Percentiles rank a stretch among this genome's conserved stretches.
Evolutionary conservation across 768 basidiomycete species (phyloP).

Genomic region (Mycena floridula): DNA sequence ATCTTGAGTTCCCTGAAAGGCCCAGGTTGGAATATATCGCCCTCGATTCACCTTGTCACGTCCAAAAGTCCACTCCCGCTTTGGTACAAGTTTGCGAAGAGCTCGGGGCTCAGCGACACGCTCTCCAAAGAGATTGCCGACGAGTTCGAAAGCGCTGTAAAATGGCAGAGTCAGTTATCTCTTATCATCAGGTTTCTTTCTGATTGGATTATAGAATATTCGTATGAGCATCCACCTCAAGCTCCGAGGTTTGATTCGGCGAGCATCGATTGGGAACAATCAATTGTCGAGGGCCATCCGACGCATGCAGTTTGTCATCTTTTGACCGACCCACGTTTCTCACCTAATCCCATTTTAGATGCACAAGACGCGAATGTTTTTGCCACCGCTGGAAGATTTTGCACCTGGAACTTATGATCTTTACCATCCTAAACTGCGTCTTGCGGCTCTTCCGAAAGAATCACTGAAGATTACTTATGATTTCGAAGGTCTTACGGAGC

Average conservation of each 20-base stretch:
- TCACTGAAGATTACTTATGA: slow-evolving; percentile 43
- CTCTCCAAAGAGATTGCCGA: slow-evolving; percentile 35
- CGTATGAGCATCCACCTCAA: slow-evolving; percentile 38
- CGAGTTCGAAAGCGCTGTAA: slow-evolving; percentile 43
- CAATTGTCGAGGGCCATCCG: slow-evolving; percentile 55
- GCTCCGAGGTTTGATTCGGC: slow-evolving; percentile 38
- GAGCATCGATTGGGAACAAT: slow-evolving; percentile 56
- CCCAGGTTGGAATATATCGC: slow-evolving; percentile 21
- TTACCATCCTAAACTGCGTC: slow-evolving; percentile 40
- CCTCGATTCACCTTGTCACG: slow-evolving; percentile 14
- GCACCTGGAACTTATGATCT: slow-evolving; percentile 44
- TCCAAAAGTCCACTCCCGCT: slow-evolving; percentile 31
- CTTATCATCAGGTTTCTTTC: background rate
- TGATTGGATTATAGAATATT: slow-evolving; percentile 13
- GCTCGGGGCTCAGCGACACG: slow-evolving; percentile 25
- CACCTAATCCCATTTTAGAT: slow-evolving; percentile 28
- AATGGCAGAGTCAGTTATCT: slow-evolving; percentile 41
- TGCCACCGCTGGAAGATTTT: slow-evolving; percentile 41
- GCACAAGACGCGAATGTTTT: slow-evolving; percentile 49
- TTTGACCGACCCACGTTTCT: background rate
- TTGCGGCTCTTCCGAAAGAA: slow-evolving; percentile 37
- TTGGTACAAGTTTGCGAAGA: slow-evolving; percentile 37
- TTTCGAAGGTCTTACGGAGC: slow-evolving; percentile 36
- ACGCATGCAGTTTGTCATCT: slow-evolving; percentile 44
- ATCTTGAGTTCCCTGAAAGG: slow-evolving; percentile 19